These are phyloP conservation scores for Periconia macrospinosa DNA, from an alignment of 2,329 filamentous ascomycete species.

Conservation along the genomic window DNA sequence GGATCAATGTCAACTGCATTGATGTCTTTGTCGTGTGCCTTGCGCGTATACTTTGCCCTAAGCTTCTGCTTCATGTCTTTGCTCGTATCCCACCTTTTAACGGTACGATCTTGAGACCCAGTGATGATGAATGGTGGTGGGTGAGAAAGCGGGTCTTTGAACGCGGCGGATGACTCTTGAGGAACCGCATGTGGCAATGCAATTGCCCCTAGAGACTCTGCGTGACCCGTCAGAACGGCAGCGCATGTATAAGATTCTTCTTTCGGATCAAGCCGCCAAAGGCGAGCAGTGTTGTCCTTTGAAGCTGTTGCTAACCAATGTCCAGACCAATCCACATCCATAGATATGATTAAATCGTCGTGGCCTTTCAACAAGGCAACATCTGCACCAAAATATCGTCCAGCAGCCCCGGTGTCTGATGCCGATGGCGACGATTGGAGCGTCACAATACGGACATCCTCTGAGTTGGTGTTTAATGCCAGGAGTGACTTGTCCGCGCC, in stretches of 20 bases:
- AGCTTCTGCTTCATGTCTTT: conserved; percentile 56
- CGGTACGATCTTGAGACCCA: conserved; percentile 90
- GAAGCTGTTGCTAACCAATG: conserved; percentile 95
- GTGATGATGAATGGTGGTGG: conserved; percentile 86
- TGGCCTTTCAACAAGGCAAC: conserved; percentile 85
- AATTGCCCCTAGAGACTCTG: conserved; percentile 90
- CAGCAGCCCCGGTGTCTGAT: conserved; percentile 7
- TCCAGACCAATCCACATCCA: conserved; percentile 95
- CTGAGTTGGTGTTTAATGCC: conserved; percentile 91
- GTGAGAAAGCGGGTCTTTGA: conserved; percentile 72
- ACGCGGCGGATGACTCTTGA: conserved; percentile 68
- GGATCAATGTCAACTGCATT: conserved; percentile 87
- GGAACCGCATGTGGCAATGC: conserved; percentile 74
- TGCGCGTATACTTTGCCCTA: conserved; percentile 79
- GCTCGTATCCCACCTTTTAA: conserved; percentile 87
- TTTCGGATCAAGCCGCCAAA: conserved; percentile 83
- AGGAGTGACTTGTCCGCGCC: conserved; percentile 78
- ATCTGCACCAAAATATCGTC: conserved; percentile 81
- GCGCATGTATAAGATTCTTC: conserved; percentile 78
- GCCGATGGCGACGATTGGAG: conserved; percentile 47
- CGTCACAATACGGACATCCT: conserved; percentile 87
- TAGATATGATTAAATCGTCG: conserved; percentile 90
- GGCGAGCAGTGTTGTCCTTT: conserved; percentile 90
- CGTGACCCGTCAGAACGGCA: conserved; percentile 84
- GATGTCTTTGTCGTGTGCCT: conserved; percentile 98